Conservation (phyloP, 1,284 basidiomycete species). For the Fistulina hepatica region DNA sequence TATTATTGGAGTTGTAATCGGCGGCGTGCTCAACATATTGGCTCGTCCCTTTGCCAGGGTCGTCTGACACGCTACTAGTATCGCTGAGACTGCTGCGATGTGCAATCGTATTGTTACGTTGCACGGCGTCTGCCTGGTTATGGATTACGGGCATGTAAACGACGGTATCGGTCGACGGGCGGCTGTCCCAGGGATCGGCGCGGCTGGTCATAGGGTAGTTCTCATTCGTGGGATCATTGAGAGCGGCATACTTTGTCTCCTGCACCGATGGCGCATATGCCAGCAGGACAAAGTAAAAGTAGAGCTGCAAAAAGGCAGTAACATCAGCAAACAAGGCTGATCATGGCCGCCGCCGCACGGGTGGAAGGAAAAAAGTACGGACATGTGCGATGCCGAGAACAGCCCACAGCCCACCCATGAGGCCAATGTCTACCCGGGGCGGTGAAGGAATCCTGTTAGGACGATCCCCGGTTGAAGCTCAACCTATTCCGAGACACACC, state of each 20-base stretch:
- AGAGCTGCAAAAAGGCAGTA: too few relatives aligned
- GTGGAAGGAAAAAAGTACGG: conserved; percentile 17
- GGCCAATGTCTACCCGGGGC: conserved; percentile 85
- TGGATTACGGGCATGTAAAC: too few relatives aligned
- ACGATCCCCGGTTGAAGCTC: too few relatives aligned
- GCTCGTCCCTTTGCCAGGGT: too few relatives aligned
- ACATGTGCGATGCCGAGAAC: conserved; percentile 69
- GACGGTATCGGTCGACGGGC: conserved; percentile 41
- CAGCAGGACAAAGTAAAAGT: conserved; percentile 59
- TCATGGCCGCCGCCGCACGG: background rate
- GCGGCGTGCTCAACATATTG: too few relatives aligned
- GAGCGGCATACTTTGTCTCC: conserved; percentile 61
- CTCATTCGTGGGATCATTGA: conserved; percentile 55
- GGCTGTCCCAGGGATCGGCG: conserved; percentile 64
- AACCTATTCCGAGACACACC: too few relatives aligned
- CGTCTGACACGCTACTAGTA: too few relatives aligned
- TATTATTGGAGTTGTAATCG: too few relatives aligned
- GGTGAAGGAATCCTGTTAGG: conserved; percentile 84
- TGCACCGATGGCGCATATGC: conserved; percentile 70
- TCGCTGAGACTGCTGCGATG: too few relatives aligned
- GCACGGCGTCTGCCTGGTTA: too few relatives aligned
- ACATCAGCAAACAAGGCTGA: too few relatives aligned
- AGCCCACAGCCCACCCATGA: conserved; percentile 82
- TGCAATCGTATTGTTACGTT: too few relatives aligned
- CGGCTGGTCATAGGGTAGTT: conserved; percentile 58